Evolutionary conservation across 345 rosid genomes (phyloP).

Genomic region (Gynandropsis gynandra): DNA sequence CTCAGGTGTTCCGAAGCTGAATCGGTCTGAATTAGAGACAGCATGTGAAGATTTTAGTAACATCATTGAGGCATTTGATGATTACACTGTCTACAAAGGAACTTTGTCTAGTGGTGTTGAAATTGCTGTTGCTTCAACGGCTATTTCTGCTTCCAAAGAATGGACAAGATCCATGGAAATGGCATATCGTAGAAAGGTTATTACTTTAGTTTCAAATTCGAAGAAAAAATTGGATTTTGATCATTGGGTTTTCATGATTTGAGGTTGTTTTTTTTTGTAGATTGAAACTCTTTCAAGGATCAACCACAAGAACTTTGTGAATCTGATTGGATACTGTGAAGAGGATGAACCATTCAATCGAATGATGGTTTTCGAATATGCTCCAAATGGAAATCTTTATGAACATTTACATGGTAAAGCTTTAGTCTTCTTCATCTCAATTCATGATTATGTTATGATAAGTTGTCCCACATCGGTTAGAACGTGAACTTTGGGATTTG

Average conservation of each 20-base stretch:
- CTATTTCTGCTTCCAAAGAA: slow-evolving; percentile 39
- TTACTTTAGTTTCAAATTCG: background rate
- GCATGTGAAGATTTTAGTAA: slow-evolving; percentile 99
- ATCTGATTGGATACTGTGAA: slow-evolving; percentile 79
- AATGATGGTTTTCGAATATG: slow-evolving; percentile 99
- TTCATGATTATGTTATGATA: background rate
- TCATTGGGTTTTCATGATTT: background rate
- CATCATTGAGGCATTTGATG: slow-evolving; percentile 52
- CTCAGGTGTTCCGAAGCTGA: slow-evolving; percentile 92
- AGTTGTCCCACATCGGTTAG: no score
- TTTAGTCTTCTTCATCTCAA: background rate
- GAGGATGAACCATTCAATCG: slow-evolving; percentile 84
- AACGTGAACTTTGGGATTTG: no score
- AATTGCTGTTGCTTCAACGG: slow-evolving; percentile 70
- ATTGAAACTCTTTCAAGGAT: slow-evolving; percentile 65
- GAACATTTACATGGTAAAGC: slow-evolving; percentile 83
- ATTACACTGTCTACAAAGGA: slow-evolving; percentile 75
- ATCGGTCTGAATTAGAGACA: slow-evolving; percentile 74
- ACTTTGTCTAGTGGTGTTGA: slow-evolving; percentile 97
- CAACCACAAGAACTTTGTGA: slow-evolving; percentile 91
- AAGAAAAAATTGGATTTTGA: background rate
- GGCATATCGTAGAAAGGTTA: slow-evolving; percentile 69
- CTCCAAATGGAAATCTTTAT: slow-evolving; percentile 78
- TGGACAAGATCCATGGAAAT: slow-evolving; percentile 65
- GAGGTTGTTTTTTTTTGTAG: slow-evolving; percentile 26